Conservation (phyloP, 768 basidiomycete species). For the Auriscalpium orientale region DNA sequence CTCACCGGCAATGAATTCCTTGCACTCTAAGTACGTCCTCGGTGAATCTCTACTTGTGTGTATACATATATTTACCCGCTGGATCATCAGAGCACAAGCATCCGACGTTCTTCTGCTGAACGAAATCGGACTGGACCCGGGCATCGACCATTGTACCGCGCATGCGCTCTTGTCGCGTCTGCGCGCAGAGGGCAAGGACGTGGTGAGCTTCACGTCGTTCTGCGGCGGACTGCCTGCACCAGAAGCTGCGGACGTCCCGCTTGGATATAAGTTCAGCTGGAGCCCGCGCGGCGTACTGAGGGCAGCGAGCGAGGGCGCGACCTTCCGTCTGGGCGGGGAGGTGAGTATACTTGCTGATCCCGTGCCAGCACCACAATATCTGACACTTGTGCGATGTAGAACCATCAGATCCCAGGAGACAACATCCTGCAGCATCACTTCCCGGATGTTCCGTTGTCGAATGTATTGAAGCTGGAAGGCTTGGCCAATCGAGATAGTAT, state of each 20-base stretch:
- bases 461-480: conserved; percentile 66
- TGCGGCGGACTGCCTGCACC: conserved; percentile 90
- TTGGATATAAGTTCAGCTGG: conserved; percentile 95
- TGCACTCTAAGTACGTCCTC: conserved; percentile 49
- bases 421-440: conserved; percentile 53
- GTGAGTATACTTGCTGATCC: conserved; percentile 31
- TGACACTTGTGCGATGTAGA: conserved; percentile 23
- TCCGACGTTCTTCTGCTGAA: conserved; percentile 72
- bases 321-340: conserved; percentile 49
- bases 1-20: conserved; percentile 62
- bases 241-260: conserved; percentile 49
- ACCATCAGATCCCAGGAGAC: conserved; percentile 37
- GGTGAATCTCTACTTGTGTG: not conserved
- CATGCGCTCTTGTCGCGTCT: conserved; percentile 56
- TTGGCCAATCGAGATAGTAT: conserved; percentile 81
- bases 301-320: conserved; percentile 69
- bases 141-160: conserved; percentile 85
- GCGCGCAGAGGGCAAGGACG: conserved; percentile 40
- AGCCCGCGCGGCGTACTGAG: conserved; percentile 79
- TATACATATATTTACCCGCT: not conserved
- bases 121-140: conserved; percentile 87
- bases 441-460: conserved; percentile 56
- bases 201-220: conserved; percentile 78
- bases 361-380: not conserved
- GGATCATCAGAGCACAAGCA: conserved; percentile 42